These are phyloP conservation scores for Effrenium voratum DNA, from an alignment of 73 alveolate species.

Conservation along the genomic window DNA sequence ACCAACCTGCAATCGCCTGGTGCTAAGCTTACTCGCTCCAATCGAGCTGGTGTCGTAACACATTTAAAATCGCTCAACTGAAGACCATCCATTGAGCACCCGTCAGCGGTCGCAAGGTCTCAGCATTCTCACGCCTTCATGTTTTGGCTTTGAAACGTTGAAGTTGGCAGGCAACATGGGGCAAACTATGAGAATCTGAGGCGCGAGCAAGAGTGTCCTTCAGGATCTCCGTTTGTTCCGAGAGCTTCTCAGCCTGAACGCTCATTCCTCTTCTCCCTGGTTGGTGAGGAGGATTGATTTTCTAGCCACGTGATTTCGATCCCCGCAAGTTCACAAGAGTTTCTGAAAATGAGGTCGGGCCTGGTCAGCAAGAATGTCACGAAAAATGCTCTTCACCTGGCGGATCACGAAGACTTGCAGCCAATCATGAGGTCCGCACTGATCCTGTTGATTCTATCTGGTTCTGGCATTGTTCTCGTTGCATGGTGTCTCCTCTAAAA, in stretches of 20 bases:
- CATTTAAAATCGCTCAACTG: too few relatives aligned
- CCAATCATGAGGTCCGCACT: background rate
- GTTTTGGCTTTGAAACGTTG: too few relatives aligned
- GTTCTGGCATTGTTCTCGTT: background rate
- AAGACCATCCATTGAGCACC: too few relatives aligned
- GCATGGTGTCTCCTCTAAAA: background rate
- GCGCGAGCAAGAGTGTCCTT: slow-evolving; percentile 58
- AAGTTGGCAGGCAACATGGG: too few relatives aligned
- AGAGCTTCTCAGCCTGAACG: slow-evolving; percentile 63
- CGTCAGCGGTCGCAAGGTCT: too few relatives aligned
- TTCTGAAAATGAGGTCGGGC: background rate
- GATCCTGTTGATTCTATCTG: background rate
- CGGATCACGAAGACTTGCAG: background rate
- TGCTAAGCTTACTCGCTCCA: too few relatives aligned
- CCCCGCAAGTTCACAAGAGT: background rate
- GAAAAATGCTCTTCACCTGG: slow-evolving; percentile 83
- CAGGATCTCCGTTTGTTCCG: slow-evolving; percentile 81
- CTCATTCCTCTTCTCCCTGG: too few relatives aligned
- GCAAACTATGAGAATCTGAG: background rate
- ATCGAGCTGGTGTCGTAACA: too few relatives aligned
- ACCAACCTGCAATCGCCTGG: too few relatives aligned
- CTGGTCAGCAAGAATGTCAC: slow-evolving; percentile 80
- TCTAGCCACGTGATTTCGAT: background rate
- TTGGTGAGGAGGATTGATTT: background rate
- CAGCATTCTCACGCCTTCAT: too few relatives aligned